Evolutionary conservation across 768 basidiomycete genomes (phyloP).

Genomic region (Lanmaoa rubissima): DNA sequence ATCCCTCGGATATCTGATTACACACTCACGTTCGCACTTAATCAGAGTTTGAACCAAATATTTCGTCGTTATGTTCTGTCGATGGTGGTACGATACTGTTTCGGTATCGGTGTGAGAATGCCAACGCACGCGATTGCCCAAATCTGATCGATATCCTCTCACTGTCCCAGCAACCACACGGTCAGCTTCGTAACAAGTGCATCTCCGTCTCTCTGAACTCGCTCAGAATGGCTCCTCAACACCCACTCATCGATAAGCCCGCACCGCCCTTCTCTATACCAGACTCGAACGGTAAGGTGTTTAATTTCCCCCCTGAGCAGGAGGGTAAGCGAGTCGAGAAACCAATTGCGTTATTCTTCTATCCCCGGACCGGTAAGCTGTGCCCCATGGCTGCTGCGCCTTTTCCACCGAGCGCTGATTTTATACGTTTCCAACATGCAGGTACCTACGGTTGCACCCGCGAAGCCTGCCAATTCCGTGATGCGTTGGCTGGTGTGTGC

Average conservation of each 20-base stretch:
- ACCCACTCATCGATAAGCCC: conserved; percentile 56
- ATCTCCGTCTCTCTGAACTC: not conserved
- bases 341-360: conserved; percentile 78
- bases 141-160: conserved; percentile 1
- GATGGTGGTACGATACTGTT: not conserved
- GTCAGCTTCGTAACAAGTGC: not conserved
- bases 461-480: conserved; percentile 80
- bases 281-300: conserved; percentile 60
- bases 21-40: not conserved
- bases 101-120: conserved; percentile 5
- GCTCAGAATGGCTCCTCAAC: conserved; percentile 39
- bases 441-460: conserved; percentile 78
- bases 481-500: conserved; percentile 63
- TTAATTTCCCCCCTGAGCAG: conserved; percentile 57
- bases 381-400: conserved; percentile 4
- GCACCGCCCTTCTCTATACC: conserved; percentile 68
- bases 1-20: conserved; percentile 6
- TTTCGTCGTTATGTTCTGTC: not conserved
- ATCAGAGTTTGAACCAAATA: not conserved
- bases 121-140: not conserved
- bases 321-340: conserved; percentile 36
- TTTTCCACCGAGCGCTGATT: not conserved
- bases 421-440: conserved; percentile 23
- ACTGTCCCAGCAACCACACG: not conserved
- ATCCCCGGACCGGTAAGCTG: conserved; percentile 60